phyloP scores from a whole-genome alignment of 2,329 filamentous ascomycete species.

The Ophiocordyceps polyrhachis-furcata region DNA sequence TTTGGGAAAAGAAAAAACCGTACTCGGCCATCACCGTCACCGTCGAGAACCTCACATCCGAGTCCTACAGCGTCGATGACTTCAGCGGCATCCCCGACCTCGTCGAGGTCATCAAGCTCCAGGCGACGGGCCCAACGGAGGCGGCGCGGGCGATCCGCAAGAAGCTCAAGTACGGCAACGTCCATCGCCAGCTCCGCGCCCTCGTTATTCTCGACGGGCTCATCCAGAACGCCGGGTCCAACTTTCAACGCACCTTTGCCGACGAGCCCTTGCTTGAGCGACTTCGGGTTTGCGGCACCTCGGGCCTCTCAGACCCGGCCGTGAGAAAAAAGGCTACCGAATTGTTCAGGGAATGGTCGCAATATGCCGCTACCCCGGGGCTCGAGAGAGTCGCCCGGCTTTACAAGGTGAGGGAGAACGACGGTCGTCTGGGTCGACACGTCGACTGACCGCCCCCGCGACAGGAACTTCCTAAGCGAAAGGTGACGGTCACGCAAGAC shows the following conservation, averaged over 20 bases:
- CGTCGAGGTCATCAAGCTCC: conserved; percentile 82
- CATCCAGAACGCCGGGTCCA: conserved; percentile 80
- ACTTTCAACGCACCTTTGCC: conserved; percentile 72
- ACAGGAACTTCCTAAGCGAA: conserved; percentile 43
- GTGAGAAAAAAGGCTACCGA: conserved; percentile 80
- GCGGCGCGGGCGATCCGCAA: conserved; percentile 85
- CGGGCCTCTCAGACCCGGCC: conserved; percentile 63
- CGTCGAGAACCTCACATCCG: conserved; percentile 76
- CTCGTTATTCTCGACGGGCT: conserved; percentile 79
- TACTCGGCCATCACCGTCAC: conserved; percentile 89
- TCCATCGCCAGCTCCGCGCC: conserved; percentile 81
- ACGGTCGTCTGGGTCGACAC: background rate
- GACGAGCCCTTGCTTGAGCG: conserved; percentile 88
- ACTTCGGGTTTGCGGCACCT: conserved; percentile 70
- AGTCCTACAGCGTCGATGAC: conserved; percentile 80
- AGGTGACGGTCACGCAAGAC: conserved; percentile 56
- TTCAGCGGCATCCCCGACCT: conserved; percentile 82
- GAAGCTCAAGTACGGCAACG: conserved; percentile 94
- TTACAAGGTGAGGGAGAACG: conserved; percentile 35
- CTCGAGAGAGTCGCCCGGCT: conserved; percentile 64
- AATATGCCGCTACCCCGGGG: conserved; percentile 65
- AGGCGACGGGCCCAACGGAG: conserved; percentile 70
- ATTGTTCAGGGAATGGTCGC: conserved; percentile 75
- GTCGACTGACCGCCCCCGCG: background rate
- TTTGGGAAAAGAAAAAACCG: conserved; percentile 41